These are phyloP conservation scores for Straminergon stramineum DNA, from an alignment of 225 moss, liverwort and hornwort genomes.

Conservation along the genomic window DNA sequence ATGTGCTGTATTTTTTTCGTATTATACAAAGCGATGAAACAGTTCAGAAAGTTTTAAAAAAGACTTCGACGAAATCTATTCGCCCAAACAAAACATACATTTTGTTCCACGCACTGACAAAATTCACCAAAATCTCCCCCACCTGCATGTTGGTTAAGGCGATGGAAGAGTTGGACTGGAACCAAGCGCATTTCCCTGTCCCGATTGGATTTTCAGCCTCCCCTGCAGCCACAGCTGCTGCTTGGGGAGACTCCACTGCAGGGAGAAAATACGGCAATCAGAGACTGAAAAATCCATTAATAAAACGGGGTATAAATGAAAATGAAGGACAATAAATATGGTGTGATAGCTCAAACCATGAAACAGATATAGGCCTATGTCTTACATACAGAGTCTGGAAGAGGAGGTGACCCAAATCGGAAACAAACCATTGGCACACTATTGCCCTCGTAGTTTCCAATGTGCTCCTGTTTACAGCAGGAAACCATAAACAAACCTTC, in stretches of 20 bases:
- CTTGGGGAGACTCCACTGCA: conserved; percentile 40
- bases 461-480: conserved; percentile 17
- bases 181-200: conserved; percentile 42
- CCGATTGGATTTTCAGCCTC: background rate
- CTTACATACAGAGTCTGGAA: conserved; percentile 38
- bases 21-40: background rate
- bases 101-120: background rate
- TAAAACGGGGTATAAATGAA: background rate
- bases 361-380: no score
- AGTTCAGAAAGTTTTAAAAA: background rate
- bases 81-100: background rate
- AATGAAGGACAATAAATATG: background rate
- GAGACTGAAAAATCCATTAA: background rate
- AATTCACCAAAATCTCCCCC: background rate
- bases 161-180: conserved; percentile 21
- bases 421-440: conserved; percentile 50
- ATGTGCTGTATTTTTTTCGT: no score
- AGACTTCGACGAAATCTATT: background rate
- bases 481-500: background rate
- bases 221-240: conserved; percentile 37
- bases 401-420: conserved; percentile 42
- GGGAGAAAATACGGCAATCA: background rate
- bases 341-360: background rate
- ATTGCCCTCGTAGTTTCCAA: background rate
- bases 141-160: conserved; percentile 38